phyloP scores from a whole-genome alignment of 2,329 filamentous ascomycete genomes.

The Penicillium concentricum region DNA sequence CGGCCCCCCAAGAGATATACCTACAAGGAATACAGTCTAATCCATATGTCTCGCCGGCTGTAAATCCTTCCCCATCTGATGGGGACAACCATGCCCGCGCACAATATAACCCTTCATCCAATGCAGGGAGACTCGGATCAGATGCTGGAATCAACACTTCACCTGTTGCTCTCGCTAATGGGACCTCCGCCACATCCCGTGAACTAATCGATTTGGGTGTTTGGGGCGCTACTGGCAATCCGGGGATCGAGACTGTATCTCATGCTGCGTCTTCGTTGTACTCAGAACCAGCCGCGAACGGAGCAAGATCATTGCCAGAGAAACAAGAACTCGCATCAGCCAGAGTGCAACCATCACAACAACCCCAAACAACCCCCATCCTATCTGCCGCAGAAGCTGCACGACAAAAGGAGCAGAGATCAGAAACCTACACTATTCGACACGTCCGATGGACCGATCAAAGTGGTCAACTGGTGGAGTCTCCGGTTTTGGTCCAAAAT shows the following conservation, averaged over 20 bases:
- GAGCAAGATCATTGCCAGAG: background rate
- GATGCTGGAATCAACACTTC: constrained; percentile 22
- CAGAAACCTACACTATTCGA: constrained; percentile 89
- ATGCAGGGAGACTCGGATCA: constrained; percentile 14
- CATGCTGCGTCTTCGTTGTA: constrained; percentile 14
- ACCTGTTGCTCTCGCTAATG: constrained; percentile 22
- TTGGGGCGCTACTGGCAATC: background rate
- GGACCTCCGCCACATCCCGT: constrained; percentile 32
- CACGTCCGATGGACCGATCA: constrained; percentile 82
- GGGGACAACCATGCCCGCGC: constrained; percentile 3
- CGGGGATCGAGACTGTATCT: constrained; percentile 9
- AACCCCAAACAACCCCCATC: constrained; percentile 8
- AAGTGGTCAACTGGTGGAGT: constrained; percentile 65
- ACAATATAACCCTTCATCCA: constrained; percentile 6
- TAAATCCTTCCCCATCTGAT: constrained; percentile 8
- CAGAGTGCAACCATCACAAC: background rate
- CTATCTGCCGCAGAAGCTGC: constrained; percentile 34
- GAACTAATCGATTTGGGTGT: constrained; percentile 33
- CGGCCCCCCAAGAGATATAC: constrained; percentile 13
- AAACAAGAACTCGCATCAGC: background rate
- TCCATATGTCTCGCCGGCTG: constrained; percentile 14
- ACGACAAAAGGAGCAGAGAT: constrained; percentile 48
- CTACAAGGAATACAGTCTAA: constrained; percentile 17
- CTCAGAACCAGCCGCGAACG: constrained; percentile 4
- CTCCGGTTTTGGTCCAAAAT: constrained; percentile 88